Conservation (phyloP, 2,329 filamentous ascomycete species). For the Monilinia aucupariae region DNA sequence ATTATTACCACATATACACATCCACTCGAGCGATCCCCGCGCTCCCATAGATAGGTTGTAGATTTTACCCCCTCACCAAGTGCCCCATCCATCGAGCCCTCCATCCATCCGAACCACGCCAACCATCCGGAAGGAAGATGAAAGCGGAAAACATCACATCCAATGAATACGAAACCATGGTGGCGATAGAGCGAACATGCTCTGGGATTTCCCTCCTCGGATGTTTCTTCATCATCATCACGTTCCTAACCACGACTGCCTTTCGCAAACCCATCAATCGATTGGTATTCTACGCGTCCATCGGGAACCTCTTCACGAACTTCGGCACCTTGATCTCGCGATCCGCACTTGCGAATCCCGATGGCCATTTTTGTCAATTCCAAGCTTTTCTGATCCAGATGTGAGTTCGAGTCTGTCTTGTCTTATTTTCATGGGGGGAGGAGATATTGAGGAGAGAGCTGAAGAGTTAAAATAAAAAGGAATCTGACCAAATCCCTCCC, state of each 20-base stretch:
- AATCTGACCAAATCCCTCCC: not conserved
- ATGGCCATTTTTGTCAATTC: constrained; percentile 50
- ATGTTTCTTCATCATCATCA: constrained; percentile 47
- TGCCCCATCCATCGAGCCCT: no score
- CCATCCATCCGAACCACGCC: no score
- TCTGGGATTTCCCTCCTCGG: constrained; percentile 48
- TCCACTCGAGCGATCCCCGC: no score
- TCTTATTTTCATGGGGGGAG: not conserved
- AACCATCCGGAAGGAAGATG: not conserved
- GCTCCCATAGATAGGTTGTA: no score
- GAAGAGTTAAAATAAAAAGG: no score
- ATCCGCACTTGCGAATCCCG: constrained; percentile 22
- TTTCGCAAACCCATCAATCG: constrained; percentile 56
- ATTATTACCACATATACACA: not conserved
- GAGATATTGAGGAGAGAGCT: not conserved
- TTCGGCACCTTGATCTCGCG: constrained; percentile 46
- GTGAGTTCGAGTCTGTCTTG: no score
- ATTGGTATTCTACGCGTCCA: constrained; percentile 53
- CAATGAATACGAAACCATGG: not conserved
- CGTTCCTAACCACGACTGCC: constrained; percentile 43
- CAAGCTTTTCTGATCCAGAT: constrained; percentile 79
- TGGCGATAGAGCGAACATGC: constrained; percentile 32
- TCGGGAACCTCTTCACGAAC: constrained; percentile 52
- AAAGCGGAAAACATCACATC: not conserved
- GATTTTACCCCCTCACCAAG: not conserved